Conservation (phyloP, 371 early-diverging fungal genomes). For the Parasitella parasitica region DNA sequence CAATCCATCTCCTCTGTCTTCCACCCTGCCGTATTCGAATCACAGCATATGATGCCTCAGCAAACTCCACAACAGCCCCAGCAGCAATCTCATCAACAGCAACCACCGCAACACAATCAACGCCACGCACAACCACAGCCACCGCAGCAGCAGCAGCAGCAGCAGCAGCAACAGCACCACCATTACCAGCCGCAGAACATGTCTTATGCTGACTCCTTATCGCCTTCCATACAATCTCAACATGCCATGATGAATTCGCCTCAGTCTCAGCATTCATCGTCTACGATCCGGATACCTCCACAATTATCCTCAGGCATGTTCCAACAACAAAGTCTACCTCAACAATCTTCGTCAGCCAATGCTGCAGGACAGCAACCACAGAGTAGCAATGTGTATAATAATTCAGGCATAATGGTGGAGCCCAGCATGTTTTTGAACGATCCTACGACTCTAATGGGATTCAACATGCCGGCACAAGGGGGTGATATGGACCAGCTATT, state of each 20-base stretch:
- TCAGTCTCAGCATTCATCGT: constrained; percentile 20
- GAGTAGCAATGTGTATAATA: constrained; percentile 2
- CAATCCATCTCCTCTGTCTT: constrained; percentile 39
- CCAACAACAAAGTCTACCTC: constrained; percentile 21
- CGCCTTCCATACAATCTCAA: constrained; percentile 20
- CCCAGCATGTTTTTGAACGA: constrained; percentile 30
- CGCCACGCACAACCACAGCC: constrained; percentile 31
- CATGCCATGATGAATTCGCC: constrained; percentile 28
- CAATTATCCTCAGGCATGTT: constrained; percentile 15
- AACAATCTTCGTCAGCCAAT: constrained; percentile 4
- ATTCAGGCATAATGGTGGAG: constrained; percentile 27
- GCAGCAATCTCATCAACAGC: constrained; percentile 25
- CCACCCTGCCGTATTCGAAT: constrained; percentile 28
- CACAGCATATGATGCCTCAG: constrained; percentile 38
- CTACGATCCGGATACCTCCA: constrained; percentile 19
- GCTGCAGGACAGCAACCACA: constrained; percentile 7
- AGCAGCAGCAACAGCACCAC: constrained; percentile 2
- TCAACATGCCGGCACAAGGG: constrained; percentile 11
- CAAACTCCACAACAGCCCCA: constrained; percentile 14
- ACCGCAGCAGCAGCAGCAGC: constrained; percentile 13
- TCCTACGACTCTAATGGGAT: constrained; percentile 17
- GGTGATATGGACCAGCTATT: constrained; percentile 29
- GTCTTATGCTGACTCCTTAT: constrained; percentile 8
- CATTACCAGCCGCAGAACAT: background rate
- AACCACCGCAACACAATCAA: constrained; percentile 33